Conservation (phyloP, 2,329 filamentous ascomycete species). For the Clonostachys solani region DNA sequence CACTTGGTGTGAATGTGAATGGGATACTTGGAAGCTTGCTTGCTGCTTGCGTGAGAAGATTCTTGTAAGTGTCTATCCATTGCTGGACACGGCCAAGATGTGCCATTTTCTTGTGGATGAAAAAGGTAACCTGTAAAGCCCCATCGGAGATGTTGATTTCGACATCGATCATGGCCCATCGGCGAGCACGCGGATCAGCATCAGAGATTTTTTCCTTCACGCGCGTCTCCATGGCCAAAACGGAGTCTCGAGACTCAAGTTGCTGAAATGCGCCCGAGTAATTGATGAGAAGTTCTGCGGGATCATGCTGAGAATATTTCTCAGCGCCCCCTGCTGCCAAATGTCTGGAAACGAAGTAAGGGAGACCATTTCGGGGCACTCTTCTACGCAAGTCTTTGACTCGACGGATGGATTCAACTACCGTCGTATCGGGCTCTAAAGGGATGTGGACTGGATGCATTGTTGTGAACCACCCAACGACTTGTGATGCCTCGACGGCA, state of each 20-base stretch:
- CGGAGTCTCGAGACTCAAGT: slow-evolving; percentile 14
- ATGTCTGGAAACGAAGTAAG: too few relatives aligned
- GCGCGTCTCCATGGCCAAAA: too few relatives aligned
- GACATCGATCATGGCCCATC: slow-evolving; percentile 29
- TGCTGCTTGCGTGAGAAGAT: too few relatives aligned
- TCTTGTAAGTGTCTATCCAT: too few relatives aligned
- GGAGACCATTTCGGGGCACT: too few relatives aligned
- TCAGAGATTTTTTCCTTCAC: too few relatives aligned
- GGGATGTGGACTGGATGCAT: slow-evolving; percentile 19
- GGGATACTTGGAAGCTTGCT: too few relatives aligned
- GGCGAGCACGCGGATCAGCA: slow-evolving; percentile 6
- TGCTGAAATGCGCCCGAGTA: slow-evolving; percentile 29
- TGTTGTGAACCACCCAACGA: slow-evolving; percentile 32
- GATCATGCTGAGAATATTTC: too few relatives aligned
- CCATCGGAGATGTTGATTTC: slow-evolving; percentile 37
- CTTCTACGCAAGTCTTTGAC: slow-evolving; percentile 10
- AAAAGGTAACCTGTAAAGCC: slow-evolving; percentile 34
- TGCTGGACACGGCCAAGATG: slow-evolving; percentile 31
- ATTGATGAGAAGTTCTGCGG: slow-evolving; percentile 44
- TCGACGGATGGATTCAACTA: slow-evolving; percentile 3
- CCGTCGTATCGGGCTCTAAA: neutral
- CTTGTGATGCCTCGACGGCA: slow-evolving; percentile 23
- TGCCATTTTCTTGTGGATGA: slow-evolving; percentile 33
- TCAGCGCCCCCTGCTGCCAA: too few relatives aligned
- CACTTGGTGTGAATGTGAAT: too few relatives aligned